Percentiles rank a stretch among this genome's conserved stretches.
These are phyloP conservation scores for Brassica juncea DNA, from an alignment of 345 rosid genomes.

Conservation along the genomic window DNA sequence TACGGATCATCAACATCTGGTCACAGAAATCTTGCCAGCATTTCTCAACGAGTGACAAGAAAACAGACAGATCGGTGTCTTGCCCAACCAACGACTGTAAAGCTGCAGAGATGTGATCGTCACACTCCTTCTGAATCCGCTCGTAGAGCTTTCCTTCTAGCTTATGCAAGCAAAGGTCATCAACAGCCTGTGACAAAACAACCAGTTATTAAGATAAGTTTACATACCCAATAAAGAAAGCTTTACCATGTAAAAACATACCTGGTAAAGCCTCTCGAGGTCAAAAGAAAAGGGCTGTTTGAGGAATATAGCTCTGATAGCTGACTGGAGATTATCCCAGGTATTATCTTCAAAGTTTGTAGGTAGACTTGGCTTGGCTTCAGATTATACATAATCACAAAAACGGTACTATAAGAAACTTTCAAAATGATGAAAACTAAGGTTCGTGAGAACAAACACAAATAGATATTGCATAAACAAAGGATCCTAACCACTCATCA, in stretches of 20 bases:
- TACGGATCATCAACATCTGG: slow-evolving; percentile 51
- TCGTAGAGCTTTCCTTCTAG: not conserved
- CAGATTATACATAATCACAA: slow-evolving; percentile 22
- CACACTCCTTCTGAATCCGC: not conserved
- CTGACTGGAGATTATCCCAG: slow-evolving; percentile 88
- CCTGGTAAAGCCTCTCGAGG: slow-evolving; percentile 84
- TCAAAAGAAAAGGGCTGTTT: slow-evolving; percentile 72
- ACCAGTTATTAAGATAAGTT: slow-evolving; percentile 14
- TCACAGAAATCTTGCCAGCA: slow-evolving; percentile 25
- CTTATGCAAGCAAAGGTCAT: not conserved
- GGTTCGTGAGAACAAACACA: no score
- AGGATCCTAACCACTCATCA: not conserved
- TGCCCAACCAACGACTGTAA: slow-evolving; percentile 85
- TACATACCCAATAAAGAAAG: not conserved
- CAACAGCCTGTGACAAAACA: slow-evolving; percentile 57
- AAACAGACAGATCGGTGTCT: slow-evolving; percentile 91
- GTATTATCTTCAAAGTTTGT: slow-evolving; percentile 85
- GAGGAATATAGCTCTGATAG: slow-evolving; percentile 90
- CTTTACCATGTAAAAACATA: no score
- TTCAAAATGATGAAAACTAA: not conserved
- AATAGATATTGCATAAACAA: no score
- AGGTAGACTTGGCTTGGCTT: slow-evolving; percentile 87
- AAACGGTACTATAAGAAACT: slow-evolving; percentile 11
- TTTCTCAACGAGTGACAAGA: slow-evolving; percentile 84
- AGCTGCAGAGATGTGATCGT: slow-evolving; percentile 30